Conservation (phyloP, 83 land plant species). For the Picea engelmannii region DNA sequence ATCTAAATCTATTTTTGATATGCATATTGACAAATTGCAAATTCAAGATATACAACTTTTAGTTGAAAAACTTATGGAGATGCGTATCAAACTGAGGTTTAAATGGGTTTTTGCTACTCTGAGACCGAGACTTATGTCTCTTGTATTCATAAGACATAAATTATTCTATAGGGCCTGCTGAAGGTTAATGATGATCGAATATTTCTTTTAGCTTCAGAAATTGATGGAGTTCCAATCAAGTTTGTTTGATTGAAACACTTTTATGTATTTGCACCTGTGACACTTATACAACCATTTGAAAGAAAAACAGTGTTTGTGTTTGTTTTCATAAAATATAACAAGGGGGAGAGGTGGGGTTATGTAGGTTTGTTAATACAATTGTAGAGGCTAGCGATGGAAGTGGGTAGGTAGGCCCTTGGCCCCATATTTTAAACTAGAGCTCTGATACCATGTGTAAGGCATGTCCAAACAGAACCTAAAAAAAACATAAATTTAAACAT, state of each 20-base stretch:
- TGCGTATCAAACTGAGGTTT: neutral
- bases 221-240: constrained; percentile 44
- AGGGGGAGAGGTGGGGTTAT: neutral
- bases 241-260: neutral
- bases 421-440: neutral
- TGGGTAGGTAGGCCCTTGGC: constrained; percentile 15
- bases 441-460: no score
- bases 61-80: no score
- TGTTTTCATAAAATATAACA: neutral
- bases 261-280: neutral
- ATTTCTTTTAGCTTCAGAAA: constrained; percentile 30
- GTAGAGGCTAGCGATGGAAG: constrained; percentile 48
- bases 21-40: no score
- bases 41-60: no score
- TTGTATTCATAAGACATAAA: neutral
- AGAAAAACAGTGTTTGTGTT: neutral
- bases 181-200: constrained; percentile 35
- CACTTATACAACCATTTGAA: neutral
- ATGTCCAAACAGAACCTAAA: no score
- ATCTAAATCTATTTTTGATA: no score
- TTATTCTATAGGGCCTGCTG: constrained; percentile 37
- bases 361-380: constrained; percentile 42
- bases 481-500: no score
- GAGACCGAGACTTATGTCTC: neutral
- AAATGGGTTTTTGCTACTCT: neutral